These are phyloP conservation scores for Phytophthora ohioensis DNA, from an alignment of 352 stramenopile species.

Conservation along the genomic window DNA sequence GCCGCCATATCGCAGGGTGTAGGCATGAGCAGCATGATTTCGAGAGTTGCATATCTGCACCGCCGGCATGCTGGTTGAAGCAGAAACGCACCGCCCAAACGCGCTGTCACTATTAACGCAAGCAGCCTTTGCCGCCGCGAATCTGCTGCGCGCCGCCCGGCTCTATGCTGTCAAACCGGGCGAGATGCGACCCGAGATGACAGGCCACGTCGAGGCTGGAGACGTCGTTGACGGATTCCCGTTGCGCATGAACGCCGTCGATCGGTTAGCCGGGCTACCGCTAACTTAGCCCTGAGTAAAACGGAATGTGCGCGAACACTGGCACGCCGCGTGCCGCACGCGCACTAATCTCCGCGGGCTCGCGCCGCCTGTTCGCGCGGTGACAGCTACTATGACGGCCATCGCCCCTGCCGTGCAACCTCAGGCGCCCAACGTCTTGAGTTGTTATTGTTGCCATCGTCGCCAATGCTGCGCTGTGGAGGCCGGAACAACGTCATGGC, in stretches of 20 bases:
- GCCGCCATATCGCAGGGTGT: neutral
- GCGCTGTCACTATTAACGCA: neutral
- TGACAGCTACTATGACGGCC: too few species aligned
- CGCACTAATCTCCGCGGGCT: too few species aligned
- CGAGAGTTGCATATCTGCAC: slow-evolving; percentile 13
- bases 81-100: slow-evolving; percentile 7
- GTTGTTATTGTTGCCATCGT: too few species aligned
- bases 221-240: neutral
- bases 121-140: slow-evolving; percentile 8
- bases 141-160: neutral
- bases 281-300: too few species aligned
- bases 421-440: too few species aligned
- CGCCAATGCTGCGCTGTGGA: too few species aligned
- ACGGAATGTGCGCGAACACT: too few species aligned
- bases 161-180: slow-evolving; percentile 13
- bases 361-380: too few species aligned
- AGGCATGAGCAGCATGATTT: too few species aligned
- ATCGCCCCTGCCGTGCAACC: too few species aligned
- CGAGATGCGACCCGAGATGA: slow-evolving; percentile 1
- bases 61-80: slow-evolving; percentile 14
- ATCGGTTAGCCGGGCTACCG: too few species aligned
- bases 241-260: neutral
- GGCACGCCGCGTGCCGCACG: too few species aligned
- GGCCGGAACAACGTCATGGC: slow-evolving; percentile 14
- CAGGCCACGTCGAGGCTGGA: neutral